Base-by-base conservation (phyloP, 2,329 filamentous ascomycete genomes). In the Ophiostoma angusticollis region DNA sequence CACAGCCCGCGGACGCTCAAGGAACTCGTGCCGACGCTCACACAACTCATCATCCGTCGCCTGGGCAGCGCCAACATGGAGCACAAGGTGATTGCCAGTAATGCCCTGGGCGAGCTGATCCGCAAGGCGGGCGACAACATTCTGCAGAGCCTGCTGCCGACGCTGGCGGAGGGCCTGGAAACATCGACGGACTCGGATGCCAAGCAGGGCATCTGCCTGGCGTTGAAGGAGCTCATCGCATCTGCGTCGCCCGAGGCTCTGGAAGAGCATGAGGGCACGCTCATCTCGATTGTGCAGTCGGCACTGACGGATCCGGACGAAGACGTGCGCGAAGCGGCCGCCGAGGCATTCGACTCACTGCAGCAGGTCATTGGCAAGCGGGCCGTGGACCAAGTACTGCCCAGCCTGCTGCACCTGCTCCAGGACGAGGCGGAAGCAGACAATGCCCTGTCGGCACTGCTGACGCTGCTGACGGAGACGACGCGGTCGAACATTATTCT, bases 11-110 rank as follows among this genome's bases (percentile, higher is more conserved):
- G 79, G 49, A 95, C 84, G 12, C 77, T 98, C 53, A 94, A 94
- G 64, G 91, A 98, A 56, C 74, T 98, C 53, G 81, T 95, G 33
- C 89, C 91, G 31, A 95, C 86, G 1, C 78, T 98, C 44, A 93
- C 86, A 6, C 87, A 95, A 57, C 77, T 98, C 47, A 81, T 98
- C 51, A 96, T 98, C 56, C 78, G 84, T 43, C 83, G 91, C 35
- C 73, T 98, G 50, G 91, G 86, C 45, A 96, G 87, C 58, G 82
- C 87, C 32, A 96, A 95, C 55, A 87, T 93, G 80, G 91, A 98
- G 59, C 91, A 98, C 60, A 96, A 95, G 67, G 82, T 94, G 50
- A 98, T 98, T 67, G 91, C 93, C 49, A 89, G 89, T 58, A 96
- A 96, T 58, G 86, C 91, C 35, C 71, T 98, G 40, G 91, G 91